Base-by-base conservation (phyloP, 2,329 filamentous ascomycete species). In the Gaeumannomyces tritici region DNA sequence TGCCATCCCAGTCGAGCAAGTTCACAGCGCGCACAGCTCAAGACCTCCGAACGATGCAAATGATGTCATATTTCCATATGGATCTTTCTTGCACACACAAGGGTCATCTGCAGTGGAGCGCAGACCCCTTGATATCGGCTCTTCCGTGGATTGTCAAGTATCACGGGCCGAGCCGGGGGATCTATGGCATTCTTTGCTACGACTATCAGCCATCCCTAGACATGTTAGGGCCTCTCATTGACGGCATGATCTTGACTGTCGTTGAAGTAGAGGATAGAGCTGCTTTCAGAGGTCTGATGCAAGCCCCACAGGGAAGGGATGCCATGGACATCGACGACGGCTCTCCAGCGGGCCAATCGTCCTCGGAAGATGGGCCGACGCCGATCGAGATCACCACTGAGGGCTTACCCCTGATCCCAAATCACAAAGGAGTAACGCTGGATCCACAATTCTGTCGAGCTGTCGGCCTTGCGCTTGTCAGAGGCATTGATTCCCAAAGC, bases 61-160 rank as follows among this genome's bases (percentile, higher is more conserved):
- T 81, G n/a, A 87, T 91, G 80, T 87, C 89, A 0, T 93, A 93
- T 68, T 91, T 93, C 69, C 90, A 93, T 70, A 66, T 77, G 12
- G 69, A 73, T 7, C 33, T 47, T 3, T 24, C 58, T 64, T 54
- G 62, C 31, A 58, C 60, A 66, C 55, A 35, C 59, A 59, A 62
- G 33, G 62, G 57, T 33, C 63, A 63, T 27, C 66, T 67, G n/a
- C 55, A 60, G 55, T 90, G 86, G 83, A 75, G 80, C 61, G 64
- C 78, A 0, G 76, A 74, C 0, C 82, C 88, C 0, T 73, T 93
- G 11, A 83, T 83, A 1, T 74, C 77, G 0, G 67, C 81, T 9
- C 72, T 79, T 0, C 89, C 89, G 0, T 87, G 84, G 79, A 74
- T 84, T 51, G 83, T 92, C 28, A 75, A 73, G 4, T 93, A 90